Evolutionary conservation across 106 monocot species (phyloP).

Genomic region (Vanilla planifolia): DNA sequence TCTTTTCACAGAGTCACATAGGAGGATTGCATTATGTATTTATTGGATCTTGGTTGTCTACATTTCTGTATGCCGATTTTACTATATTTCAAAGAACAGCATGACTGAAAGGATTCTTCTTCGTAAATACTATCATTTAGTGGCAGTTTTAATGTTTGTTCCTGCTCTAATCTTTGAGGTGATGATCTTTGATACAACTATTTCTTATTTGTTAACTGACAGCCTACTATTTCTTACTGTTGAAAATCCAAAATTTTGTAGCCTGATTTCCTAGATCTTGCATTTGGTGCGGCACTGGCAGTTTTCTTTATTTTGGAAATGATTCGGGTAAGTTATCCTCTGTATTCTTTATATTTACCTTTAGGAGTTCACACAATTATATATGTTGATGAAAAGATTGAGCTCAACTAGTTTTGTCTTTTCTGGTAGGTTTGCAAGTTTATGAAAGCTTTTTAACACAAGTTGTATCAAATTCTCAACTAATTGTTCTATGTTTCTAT

Average conservation of each 20-base stretch:
- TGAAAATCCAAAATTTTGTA: slow-evolving; percentile 30
- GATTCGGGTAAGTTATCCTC: slow-evolving; percentile 68
- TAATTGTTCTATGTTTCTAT: too few relatives aligned
- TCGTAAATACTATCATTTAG: slow-evolving; percentile 94
- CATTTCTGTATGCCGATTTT: slow-evolving; percentile 74
- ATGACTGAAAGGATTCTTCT: slow-evolving; percentile 96
- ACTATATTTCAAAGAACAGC: slow-evolving; percentile 84
- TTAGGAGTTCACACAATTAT: background rate
- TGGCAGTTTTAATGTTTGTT: slow-evolving; percentile 86
- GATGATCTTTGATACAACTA: background rate
- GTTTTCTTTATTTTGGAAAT: slow-evolving; percentile 87
- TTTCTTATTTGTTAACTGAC: slow-evolving; percentile 2
- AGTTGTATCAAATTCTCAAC: too few relatives aligned
- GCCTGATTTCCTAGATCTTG: slow-evolving; percentile 86
- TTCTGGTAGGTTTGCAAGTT: too few relatives aligned
- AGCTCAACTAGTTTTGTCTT: too few relatives aligned
- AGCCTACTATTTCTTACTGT: slow-evolving; percentile 4
- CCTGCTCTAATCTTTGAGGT: slow-evolving; percentile 94
- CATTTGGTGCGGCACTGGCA: slow-evolving; percentile 93
- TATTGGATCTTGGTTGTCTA: slow-evolving; percentile 81
- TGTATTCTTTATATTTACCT: background rate
- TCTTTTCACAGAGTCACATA: slow-evolving; percentile 55
- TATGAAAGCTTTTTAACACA: too few relatives aligned
- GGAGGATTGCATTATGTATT: slow-evolving; percentile 51
- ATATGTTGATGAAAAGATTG: too few relatives aligned